Evolutionary conservation across 495 filamentous ascomycete species (phyloP).

Genomic region (Trichodelitschia bisporula): DNA sequence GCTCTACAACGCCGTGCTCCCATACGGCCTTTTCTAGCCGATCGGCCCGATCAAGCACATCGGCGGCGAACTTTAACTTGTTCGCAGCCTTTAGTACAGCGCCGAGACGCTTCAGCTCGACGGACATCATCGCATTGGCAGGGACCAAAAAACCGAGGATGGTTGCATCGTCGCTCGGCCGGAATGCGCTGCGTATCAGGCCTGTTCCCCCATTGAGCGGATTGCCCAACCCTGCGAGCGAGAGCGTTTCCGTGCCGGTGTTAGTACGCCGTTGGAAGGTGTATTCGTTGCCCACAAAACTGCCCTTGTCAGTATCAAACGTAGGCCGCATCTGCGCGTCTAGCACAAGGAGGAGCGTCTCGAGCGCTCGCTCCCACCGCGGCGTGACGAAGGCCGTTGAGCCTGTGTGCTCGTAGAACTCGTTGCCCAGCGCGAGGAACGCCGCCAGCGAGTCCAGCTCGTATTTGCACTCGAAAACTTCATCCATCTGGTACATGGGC

Average conservation of each 20-base stretch:
- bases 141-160: slow-evolving; percentile 92
- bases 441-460: slow-evolving; percentile 87
- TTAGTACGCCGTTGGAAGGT: slow-evolving; percentile 63
- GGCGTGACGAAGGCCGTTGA: slow-evolving; percentile 53
- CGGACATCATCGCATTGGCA: slow-evolving; percentile 84
- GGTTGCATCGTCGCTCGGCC: slow-evolving; percentile 94
- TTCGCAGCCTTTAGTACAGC: slow-evolving; percentile 33
- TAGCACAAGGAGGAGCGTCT: slow-evolving; percentile 46
- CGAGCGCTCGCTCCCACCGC: slow-evolving; percentile 59
- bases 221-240: slow-evolving; percentile 62
- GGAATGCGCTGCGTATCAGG: slow-evolving; percentile 74
- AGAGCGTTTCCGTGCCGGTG: slow-evolving; percentile 75
- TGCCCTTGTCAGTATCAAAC: slow-evolving; percentile 38
- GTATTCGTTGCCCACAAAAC: slow-evolving; percentile 49
- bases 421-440: slow-evolving; percentile 66
- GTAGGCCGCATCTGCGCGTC: slow-evolving; percentile 58
- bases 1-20: slow-evolving; percentile 72
- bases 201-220: slow-evolving; percentile 67
- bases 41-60: slow-evolving; percentile 34
- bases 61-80: slow-evolving; percentile 21
- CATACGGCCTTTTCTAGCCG: slow-evolving; percentile 53
- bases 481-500: slow-evolving; percentile 54
- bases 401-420: slow-evolving; percentile 59
- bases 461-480: slow-evolving; percentile 97
- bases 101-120: slow-evolving; percentile 61